Conservation (phyloP, 768 basidiomycete species). For the Pulveroboletus ravenelii region DNA sequence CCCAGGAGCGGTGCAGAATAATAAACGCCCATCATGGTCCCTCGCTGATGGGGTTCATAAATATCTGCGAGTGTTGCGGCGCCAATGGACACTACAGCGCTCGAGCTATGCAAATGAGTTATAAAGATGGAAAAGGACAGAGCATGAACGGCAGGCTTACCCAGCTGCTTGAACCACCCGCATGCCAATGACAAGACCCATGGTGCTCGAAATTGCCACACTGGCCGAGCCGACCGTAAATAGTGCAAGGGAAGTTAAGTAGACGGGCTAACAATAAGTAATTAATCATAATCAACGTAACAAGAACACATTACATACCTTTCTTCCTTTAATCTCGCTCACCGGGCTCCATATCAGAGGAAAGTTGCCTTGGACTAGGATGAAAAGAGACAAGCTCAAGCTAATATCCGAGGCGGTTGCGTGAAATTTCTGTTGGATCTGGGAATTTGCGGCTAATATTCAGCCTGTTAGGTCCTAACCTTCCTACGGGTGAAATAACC, state of each 20-base stretch:
- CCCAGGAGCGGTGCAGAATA: constrained; percentile 79
- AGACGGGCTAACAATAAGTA: constrained; percentile 41
- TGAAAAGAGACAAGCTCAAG: constrained; percentile 64
- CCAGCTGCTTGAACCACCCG: constrained; percentile 62
- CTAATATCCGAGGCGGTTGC: constrained; percentile 62
- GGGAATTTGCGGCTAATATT: constrained; percentile 56
- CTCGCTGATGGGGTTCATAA: constrained; percentile 69
- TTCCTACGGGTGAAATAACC: background rate
- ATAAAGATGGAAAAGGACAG: background rate
- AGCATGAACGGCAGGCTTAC: constrained; percentile 28
- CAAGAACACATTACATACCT: constrained; percentile 34
- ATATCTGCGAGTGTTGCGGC: constrained; percentile 73
- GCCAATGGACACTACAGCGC: constrained; percentile 69
- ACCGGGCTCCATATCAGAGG: constrained; percentile 30
- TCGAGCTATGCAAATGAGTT: constrained; percentile 38
- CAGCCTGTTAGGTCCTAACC: background rate
- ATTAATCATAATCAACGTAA: background rate
- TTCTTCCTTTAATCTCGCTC: constrained; percentile 64
- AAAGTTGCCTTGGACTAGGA: constrained; percentile 61
- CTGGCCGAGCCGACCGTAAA: constrained; percentile 55
- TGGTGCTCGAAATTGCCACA: constrained; percentile 52
- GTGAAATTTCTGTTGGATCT: constrained; percentile 58
- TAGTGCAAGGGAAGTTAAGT: constrained; percentile 47
- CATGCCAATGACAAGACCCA: constrained; percentile 61
- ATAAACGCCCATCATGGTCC: constrained; percentile 77